Base-by-base conservation (phyloP, 225 moss, liverwort and hornwort genomes). In the Asterella californica region DNA sequence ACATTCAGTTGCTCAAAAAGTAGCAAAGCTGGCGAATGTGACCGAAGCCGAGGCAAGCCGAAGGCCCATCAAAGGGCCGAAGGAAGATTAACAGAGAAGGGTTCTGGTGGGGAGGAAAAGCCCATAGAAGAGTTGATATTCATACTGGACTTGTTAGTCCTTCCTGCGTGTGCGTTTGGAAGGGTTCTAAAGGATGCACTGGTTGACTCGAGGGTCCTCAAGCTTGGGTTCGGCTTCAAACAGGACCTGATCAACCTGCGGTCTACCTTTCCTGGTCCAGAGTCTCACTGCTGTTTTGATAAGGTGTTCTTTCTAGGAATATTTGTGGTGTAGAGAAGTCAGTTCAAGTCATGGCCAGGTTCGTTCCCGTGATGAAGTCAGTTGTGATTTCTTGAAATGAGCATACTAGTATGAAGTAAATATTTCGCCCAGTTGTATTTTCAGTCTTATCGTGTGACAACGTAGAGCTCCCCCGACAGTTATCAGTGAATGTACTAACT, bases 201-300 rank as follows among this genome's bases (percentile, higher is more conserved):
- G 49, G 91, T 87, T 50, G 91, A 92, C 67, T 86, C 89, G 38
- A 88, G 77, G 47, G 78, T 92, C 64, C 80, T 95, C 63, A 99
- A 99, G 89, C 86, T 99, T 79, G 99, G 99, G 37, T 99, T 99
- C 72, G 95, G 90, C 47, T 99, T 99, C 72, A 93, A 90, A 74
- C 92, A 93, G 68, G 99, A 99, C 85, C 83, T 91, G 78, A 76
- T 91, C 32, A 91, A 95, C 83, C 80, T 99, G 76, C 86, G 90
- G 63, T 83, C 90, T 71, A 90, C 94, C 57, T 99, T 95, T 79
- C 92, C 90, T 50, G 90, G 89, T 60, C 83, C 91, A 76, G 90
- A 95, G 42, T 82, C 90, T 50, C 85, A 66, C 57, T 89, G 92
- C 36, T 99, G 95, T 79, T 95, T 95, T 84, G 99, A 94, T 71